phyloP scores from a whole-genome alignment of 2,329 filamentous ascomycete genomes.

The Xylaria sp. region DNA sequence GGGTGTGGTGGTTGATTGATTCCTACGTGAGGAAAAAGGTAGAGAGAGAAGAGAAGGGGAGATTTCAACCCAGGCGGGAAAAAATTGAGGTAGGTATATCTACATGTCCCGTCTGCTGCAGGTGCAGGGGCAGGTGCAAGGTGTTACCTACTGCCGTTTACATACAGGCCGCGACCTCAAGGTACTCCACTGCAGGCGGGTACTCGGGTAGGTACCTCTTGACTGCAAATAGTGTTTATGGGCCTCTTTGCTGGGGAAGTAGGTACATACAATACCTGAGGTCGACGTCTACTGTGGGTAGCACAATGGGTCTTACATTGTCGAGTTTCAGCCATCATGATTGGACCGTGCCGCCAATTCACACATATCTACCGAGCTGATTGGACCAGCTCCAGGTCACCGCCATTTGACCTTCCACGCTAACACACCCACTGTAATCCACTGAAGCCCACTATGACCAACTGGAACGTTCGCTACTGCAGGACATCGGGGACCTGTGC shows the following conservation, averaged over 20 bases:
- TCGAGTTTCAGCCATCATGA: slow-evolving; percentile 41
- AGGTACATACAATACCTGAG: not conserved
- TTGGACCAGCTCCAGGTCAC: slow-evolving; percentile 44
- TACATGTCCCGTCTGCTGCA: slow-evolving; percentile 33
- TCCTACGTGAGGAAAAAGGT: slow-evolving; percentile 50
- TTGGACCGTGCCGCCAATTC: slow-evolving; percentile 39
- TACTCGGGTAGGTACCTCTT: not conserved
- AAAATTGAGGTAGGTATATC: slow-evolving; percentile 42
- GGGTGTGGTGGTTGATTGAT: slow-evolving; percentile 51
- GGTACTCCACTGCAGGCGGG: not conserved
- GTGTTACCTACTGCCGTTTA: slow-evolving; percentile 2
- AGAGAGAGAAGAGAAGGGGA: slow-evolving; percentile 48
- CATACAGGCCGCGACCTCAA: not conserved
- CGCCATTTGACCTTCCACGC: slow-evolving; percentile 43
- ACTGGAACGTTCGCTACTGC: slow-evolving; percentile 32
- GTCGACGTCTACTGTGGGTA: not conserved
- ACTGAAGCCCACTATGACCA: slow-evolving; percentile 35
- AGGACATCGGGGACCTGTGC: slow-evolving; percentile 16
- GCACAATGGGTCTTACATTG: slow-evolving; percentile 1
- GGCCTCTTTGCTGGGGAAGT: not conserved
- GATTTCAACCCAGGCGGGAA: slow-evolving; percentile 42
- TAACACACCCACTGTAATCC: slow-evolving; percentile 30
- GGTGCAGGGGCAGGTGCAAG: not conserved
- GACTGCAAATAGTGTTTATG: not conserved
- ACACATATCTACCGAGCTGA: slow-evolving; percentile 16